Evolutionary conservation across 2,329 filamentous ascomycete species (phyloP).

Genomic region (Cryphonectria radicalis): DNA sequence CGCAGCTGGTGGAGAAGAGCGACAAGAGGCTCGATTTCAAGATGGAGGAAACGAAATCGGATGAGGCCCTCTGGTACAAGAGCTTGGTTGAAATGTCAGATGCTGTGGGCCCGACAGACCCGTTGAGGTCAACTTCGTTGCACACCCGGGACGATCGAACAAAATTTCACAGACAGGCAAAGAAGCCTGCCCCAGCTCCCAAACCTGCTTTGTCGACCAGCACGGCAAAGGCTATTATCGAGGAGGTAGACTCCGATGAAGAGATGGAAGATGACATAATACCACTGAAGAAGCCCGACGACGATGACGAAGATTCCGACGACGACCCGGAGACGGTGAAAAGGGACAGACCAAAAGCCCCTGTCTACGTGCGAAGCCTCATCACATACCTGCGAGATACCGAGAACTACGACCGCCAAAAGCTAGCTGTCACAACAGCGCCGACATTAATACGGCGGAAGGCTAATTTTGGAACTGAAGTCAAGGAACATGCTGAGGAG

Average conservation of each 20-base stretch:
- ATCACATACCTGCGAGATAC: slow-evolving; percentile 77
- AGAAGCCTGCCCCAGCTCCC: slow-evolving; percentile 37
- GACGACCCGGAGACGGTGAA: slow-evolving; percentile 88
- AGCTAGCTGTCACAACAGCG: slow-evolving; percentile 76
- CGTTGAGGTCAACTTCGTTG: slow-evolving; percentile 43
- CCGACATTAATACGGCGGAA: slow-evolving; percentile 85
- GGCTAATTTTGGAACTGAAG: slow-evolving; percentile 83
- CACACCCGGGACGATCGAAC: slow-evolving; percentile 16
- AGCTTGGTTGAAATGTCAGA: slow-evolving; percentile 67
- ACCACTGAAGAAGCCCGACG: slow-evolving; percentile 83
- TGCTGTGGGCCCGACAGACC: slow-evolving; percentile 59
- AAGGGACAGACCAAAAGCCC: slow-evolving; percentile 79
- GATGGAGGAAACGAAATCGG: slow-evolving; percentile 74
- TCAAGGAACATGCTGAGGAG: slow-evolving; percentile 81
- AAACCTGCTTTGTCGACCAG: slow-evolving; percentile 38
- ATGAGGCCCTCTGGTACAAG: slow-evolving; percentile 78
- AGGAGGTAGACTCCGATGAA: slow-evolving; percentile 67
- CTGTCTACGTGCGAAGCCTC: slow-evolving; percentile 89
- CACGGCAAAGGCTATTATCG: slow-evolving; percentile 53
- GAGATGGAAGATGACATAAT: slow-evolving; percentile 70
- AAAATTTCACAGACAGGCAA: slow-evolving; percentile 34
- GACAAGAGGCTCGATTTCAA: slow-evolving; percentile 82
- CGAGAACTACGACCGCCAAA: slow-evolving; percentile 84
- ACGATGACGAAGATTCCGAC: slow-evolving; percentile 88
- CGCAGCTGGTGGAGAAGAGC: slow-evolving; percentile 65